Evolutionary conservation across 164 flowering plant genomes (phyloP), one percentile per base, ranked within the genome.

Genomic region (Magnolia officinalis): DNA sequence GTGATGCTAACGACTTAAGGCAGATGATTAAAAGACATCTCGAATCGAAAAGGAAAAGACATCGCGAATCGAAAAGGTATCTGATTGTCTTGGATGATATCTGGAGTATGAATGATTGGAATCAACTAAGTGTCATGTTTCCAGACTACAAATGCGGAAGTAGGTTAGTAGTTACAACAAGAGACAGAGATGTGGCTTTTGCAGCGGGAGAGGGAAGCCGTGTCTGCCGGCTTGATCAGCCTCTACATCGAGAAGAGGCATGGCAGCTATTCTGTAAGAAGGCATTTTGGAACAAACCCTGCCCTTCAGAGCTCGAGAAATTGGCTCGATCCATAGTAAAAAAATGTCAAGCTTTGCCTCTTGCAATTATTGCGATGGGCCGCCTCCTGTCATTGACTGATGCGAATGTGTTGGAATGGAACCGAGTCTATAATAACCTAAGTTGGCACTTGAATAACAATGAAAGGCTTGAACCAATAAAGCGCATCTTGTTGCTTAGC

Each of bases 211-310:
- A 18, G 2, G 65, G 20, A 61, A 61, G 21, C 23, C 3, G 4
- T 31, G 71, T 67, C 16, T 26, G 8, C 16, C 18, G 23, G 24
- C 71, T 67, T 23, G 24, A 23, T 23, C 10, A 65, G 58, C 4
- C 74, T 18, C 64, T 86, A 6, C 74, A 31, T 8, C 59, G 75
- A 0, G 3, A 78, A 0, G 79, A 84, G 21, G 73, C 86, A 10
- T 83, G 85, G 87, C 72, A 76, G 23, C 67, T 87, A 9, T 76
- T 86, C 11, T 61, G 67, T 9, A 75, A 74, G 70, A 80, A 80
- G 72, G 85, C 73, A 8, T 78, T 78, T 26, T 58, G 51, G 20
- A 14, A 1, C 18, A 20, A 8, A 5, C 7, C n/a, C 45, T 67
- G 67, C 21, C 78, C 80, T 37, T 20, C 26, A 1, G 59, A 77